Evolutionary conservation across 1,284 basidiomycete species (phyloP).

Genomic region (Amylostereum areolatum): DNA sequence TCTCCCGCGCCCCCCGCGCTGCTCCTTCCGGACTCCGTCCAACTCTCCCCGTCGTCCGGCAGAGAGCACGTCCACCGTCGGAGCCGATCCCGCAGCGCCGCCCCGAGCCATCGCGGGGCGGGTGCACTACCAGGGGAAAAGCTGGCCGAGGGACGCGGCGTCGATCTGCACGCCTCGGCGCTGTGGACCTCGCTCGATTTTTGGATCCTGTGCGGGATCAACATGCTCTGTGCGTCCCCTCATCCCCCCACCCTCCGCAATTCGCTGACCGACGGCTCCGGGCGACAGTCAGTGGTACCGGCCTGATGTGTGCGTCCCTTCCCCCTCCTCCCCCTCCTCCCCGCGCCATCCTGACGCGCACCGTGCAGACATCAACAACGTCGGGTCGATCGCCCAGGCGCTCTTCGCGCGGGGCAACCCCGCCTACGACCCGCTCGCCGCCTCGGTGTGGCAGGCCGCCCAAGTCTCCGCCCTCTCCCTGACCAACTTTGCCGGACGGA

Average conservation of each 20-base stretch:
- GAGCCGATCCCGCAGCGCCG: not conserved
- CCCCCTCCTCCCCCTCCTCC: not conserved
- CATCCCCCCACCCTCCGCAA: not conserved
- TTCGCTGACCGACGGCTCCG: not conserved
- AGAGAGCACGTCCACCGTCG: not conserved
- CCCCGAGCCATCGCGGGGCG: too few species aligned
- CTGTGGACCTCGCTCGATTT: conserved; percentile 11
- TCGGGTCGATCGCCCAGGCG: conserved; percentile 87
- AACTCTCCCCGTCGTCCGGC: conserved; percentile 6
- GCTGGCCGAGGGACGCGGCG: conserved; percentile 8
- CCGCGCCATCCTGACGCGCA: not conserved
- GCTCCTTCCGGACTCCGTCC: conserved; percentile 9
- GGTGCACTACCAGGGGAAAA: not conserved
- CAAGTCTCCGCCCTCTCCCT: conserved; percentile 85
- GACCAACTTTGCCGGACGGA: conserved; percentile 79
- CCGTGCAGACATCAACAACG: conserved; percentile 83
- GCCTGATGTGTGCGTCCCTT: conserved; percentile 71
- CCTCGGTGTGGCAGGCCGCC: conserved; percentile 74
- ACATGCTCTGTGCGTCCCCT: conserved; percentile 10
- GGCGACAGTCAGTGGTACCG: conserved; percentile 74
- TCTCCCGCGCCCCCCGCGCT: conserved; percentile 3
- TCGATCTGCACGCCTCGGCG: conserved; percentile 9
- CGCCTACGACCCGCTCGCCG: conserved; percentile 57
- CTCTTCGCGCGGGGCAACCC: conserved; percentile 66
- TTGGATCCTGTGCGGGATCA: conserved; percentile 11